Evolutionary conservation across 805 yeast species (phyloP), one percentile per base, ranked within the genome.

Genomic region (Nakazawaea wyomingensis): DNA sequence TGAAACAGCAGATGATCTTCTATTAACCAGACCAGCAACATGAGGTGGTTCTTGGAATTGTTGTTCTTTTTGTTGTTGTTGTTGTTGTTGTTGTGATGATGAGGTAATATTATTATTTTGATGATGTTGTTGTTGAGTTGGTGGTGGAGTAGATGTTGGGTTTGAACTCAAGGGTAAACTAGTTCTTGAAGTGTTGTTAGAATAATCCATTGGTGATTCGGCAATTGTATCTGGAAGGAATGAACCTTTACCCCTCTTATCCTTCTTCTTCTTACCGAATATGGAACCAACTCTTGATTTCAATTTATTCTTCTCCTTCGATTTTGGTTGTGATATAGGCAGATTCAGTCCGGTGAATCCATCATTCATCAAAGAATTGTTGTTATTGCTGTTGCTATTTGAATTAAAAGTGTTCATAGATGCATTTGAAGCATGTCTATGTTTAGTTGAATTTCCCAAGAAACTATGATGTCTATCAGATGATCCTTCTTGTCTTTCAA

Each of bases 211-310:
- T 39, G 62, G 66, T 18, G 66, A 56, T 37, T 62, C 66, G 11
- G 57, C 55, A 43, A 61, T 61, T 13, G 56, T 50, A 30, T 47
- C 49, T 9, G 46, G 33, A 17, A 52, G 43, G 28, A 29, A 29
- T 24, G 27, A 24, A n/a, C 42, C 10, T 16, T 26, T 34, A 6
- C 45, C 50, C 36, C 55, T 62, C 19, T 62, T 60, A 36, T 67
- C 65, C 48, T 69, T 68, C 54, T 77, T 79, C 59, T 76, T 81
- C 50, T 78, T 74, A 35, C 84, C 81, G 53, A 85, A 79, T 48
- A 85, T 75, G 1, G 93, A 82, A 8, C 95, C 95, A 44, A 85
- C 82, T 54, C 68, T 79, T 5, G 89, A 82, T 60, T 77, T 78
- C 53, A 85, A 60, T 36, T 70, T 72, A 36, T 60, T 31, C 41